These are phyloP conservation scores for Rhizodiscina lignyota DNA, from an alignment of 495 filamentous ascomycete genomes.

Conservation along the genomic window DNA sequence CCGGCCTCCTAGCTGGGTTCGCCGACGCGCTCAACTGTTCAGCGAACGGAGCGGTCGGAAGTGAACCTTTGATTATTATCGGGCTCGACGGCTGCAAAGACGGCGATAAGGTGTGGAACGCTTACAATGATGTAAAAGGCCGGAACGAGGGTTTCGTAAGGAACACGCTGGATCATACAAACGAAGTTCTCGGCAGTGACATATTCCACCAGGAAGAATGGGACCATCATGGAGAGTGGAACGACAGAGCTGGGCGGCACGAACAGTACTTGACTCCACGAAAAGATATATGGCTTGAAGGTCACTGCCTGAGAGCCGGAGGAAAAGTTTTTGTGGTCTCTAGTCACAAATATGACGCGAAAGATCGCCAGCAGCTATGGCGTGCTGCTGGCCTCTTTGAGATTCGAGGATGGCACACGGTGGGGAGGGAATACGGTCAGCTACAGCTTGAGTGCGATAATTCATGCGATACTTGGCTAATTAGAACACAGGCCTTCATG, in stretches of 20 bases:
- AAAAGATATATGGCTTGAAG: constrained; percentile 49
- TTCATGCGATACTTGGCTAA: no score
- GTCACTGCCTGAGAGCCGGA: constrained; percentile 44
- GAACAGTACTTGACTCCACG: constrained; percentile 66
- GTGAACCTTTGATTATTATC: constrained; percentile 56
- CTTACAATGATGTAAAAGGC: constrained; percentile 75
- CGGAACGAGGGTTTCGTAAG: constrained; percentile 43
- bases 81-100: constrained; percentile 75
- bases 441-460: no score
- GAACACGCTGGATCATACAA: constrained; percentile 74
- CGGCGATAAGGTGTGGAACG: constrained; percentile 57
- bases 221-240: constrained; percentile 60
- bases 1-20: constrained; percentile 54
- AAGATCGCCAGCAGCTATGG: constrained; percentile 53
- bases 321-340: constrained; percentile 76
- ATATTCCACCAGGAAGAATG: constrained; percentile 60
- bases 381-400: constrained; percentile 46
- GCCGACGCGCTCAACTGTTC: constrained; percentile 42
- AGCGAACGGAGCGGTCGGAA: no score
- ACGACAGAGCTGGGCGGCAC: constrained; percentile 48
- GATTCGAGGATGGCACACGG: no score
- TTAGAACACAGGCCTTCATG: no score
- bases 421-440: no score
- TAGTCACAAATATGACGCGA: constrained; percentile 65
- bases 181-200: constrained; percentile 51